Evolutionary conservation across 2,329 filamentous ascomycete species (phyloP).

Genomic region (Aschersonia sp.): DNA sequence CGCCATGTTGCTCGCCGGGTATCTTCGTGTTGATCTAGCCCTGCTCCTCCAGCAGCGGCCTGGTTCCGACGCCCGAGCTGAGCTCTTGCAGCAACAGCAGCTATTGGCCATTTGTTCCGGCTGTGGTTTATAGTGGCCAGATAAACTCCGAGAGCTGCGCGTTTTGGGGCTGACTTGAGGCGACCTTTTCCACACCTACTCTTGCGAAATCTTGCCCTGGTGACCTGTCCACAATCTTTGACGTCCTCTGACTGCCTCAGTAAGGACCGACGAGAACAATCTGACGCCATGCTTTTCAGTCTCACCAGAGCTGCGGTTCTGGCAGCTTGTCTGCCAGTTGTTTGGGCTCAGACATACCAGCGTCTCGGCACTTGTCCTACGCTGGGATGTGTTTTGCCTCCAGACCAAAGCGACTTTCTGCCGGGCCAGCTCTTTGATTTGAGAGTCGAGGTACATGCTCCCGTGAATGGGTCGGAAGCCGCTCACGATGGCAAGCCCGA

Average conservation of each 20-base stretch:
- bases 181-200: no score
- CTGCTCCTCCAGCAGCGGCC: no score
- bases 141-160: no score
- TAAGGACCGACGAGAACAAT: neutral
- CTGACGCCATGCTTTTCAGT: slow-evolving; percentile 16
- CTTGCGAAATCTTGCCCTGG: no score
- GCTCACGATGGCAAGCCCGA: slow-evolving; percentile 55
- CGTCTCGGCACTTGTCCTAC: slow-evolving; percentile 43
- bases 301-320: slow-evolving; percentile 19
- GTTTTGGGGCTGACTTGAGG: no score
- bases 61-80: no score
- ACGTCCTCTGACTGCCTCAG: neutral
- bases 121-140: no score
- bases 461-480: slow-evolving; percentile 69
- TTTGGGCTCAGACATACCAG: slow-evolving; percentile 41
- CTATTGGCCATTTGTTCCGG: no score
- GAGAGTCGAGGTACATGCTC: slow-evolving; percentile 68
- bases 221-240: no score
- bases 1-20: no score
- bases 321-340: slow-evolving; percentile 23
- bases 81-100: no score
- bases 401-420: slow-evolving; percentile 63
- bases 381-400: slow-evolving; percentile 45
- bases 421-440: slow-evolving; percentile 77
- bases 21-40: no score